These are phyloP conservation scores for Prosopis cineraria DNA, from an alignment of 306 rosid genomes.

Conservation along the genomic window DNA sequence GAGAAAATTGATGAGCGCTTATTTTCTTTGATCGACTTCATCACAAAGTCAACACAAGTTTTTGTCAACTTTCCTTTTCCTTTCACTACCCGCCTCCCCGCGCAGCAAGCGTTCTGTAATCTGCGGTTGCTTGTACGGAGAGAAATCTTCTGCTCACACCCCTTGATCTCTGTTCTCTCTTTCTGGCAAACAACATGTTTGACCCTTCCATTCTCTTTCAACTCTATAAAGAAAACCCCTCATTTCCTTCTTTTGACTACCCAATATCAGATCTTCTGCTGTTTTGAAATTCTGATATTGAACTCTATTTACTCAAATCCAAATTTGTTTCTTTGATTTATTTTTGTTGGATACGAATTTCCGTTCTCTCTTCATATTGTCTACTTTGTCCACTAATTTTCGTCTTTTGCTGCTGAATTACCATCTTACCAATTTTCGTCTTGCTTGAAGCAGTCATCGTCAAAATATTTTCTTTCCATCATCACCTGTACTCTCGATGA, in stretches of 20 bases:
- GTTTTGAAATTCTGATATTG: background rate
- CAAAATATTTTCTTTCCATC: background rate
- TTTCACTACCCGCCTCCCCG: background rate
- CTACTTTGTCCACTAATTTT: constrained; percentile 6
- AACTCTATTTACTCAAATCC: background rate
- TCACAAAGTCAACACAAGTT: constrained; percentile 46
- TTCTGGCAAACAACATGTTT: background rate
- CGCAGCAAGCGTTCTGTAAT: background rate
- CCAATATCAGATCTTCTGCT: constrained; percentile 35
- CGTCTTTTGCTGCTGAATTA: background rate
- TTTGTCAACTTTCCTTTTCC: constrained; percentile 58
- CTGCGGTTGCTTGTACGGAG: background rate
- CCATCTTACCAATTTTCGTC: constrained; percentile 1
- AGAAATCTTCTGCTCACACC: constrained; percentile 4
- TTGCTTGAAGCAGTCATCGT: background rate
- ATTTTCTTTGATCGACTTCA: background rate
- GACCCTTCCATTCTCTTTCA: constrained; percentile 26
- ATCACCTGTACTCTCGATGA: background rate
- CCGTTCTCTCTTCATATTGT: background rate
- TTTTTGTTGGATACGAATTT: background rate
- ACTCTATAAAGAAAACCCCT: background rate
- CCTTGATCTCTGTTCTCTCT: constrained; percentile 6
- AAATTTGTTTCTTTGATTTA: constrained; percentile 8
- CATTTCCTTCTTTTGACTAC: background rate
- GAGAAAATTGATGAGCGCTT: constrained; percentile 9